Evolutionary conservation across 768 basidiomycete species (phyloP).

Genomic region (Hygrophorus russula): DNA sequence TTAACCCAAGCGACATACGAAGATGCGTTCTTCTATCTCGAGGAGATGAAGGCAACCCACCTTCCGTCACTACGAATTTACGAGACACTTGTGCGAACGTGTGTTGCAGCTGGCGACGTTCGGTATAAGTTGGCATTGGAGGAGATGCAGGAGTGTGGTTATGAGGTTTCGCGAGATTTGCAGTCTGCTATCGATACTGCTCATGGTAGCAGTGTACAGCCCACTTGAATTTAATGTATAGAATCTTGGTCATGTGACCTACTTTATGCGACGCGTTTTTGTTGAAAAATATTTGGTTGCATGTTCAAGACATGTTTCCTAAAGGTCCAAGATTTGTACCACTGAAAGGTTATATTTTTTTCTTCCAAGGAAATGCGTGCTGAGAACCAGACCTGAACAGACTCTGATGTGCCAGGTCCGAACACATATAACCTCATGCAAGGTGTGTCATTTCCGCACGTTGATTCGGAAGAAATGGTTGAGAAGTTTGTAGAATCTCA

Average conservation of each 20-base stretch:
- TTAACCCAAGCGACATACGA: constrained; percentile 67
- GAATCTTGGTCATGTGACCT: background rate
- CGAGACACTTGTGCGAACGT: constrained; percentile 46
- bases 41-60: constrained; percentile 66
- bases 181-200: constrained; percentile 7
- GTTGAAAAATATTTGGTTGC: background rate
- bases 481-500: constrained; percentile 23
- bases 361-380: background rate
- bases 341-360: constrained; percentile 21
- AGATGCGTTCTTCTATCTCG: constrained; percentile 81
- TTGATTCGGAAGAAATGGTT: background rate
- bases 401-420: constrained; percentile 41
- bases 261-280: background rate
- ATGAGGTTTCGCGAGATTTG: constrained; percentile 20
- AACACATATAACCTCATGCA: constrained; percentile 32
- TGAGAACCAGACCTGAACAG: constrained; percentile 14
- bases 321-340: constrained; percentile 33
- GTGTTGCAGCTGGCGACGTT: constrained; percentile 41
- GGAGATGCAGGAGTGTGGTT: constrained; percentile 60
- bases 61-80: constrained; percentile 45
- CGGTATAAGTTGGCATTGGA: constrained; percentile 55
- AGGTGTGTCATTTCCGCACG: constrained; percentile 16
- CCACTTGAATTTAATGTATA: background rate
- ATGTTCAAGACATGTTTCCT: constrained; percentile 4
- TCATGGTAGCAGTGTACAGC: no score